Evolutionary conservation across 202 grass and related monocot genomes (phyloP).

Genomic region (Cymbopogon flexuosus): DNA sequence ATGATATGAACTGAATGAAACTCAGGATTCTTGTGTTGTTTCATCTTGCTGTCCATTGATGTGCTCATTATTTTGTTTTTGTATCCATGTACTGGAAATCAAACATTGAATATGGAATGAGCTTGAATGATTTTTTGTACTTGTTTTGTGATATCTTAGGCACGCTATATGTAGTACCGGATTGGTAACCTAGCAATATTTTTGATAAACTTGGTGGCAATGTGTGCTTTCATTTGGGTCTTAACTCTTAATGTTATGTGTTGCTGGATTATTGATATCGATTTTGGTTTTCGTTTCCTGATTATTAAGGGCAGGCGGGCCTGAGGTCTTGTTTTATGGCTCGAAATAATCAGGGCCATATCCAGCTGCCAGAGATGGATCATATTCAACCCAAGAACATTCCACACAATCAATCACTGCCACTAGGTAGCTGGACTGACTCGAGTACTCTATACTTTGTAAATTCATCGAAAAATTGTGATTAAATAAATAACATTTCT

Average conservation of each 20-base stretch:
- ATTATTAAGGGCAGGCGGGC: conserved; percentile 15
- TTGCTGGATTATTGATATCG: conserved; percentile 20
- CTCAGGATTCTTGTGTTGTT: not conserved
- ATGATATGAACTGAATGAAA: not conserved
- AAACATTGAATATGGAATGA: not conserved
- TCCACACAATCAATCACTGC: conserved; percentile 11
- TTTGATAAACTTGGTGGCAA: not conserved
- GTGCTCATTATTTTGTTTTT: not conserved
- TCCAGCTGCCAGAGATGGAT: conserved; percentile 37
- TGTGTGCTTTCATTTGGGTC: not conserved
- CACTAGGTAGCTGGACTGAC: conserved; percentile 37
- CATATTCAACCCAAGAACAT: conserved; percentile 32
- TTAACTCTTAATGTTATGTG: not conserved
- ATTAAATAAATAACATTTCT: not conserved
- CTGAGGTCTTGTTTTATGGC: conserved; percentile 24
- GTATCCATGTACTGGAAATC: not conserved
- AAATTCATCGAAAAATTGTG: conserved; percentile 6
- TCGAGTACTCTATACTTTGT: not conserved
- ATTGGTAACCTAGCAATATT: not conserved
- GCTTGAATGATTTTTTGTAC: conserved; percentile 15
- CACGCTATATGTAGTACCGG: not conserved
- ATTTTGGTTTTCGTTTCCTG: conserved; percentile 25
- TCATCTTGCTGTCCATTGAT: not conserved
- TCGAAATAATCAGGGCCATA: conserved; percentile 26
- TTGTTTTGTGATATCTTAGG: conserved; percentile 13